Evolutionary conservation across 2,329 filamentous ascomycete genomes (phyloP).

Genomic region (Aspergillus candidus): DNA sequence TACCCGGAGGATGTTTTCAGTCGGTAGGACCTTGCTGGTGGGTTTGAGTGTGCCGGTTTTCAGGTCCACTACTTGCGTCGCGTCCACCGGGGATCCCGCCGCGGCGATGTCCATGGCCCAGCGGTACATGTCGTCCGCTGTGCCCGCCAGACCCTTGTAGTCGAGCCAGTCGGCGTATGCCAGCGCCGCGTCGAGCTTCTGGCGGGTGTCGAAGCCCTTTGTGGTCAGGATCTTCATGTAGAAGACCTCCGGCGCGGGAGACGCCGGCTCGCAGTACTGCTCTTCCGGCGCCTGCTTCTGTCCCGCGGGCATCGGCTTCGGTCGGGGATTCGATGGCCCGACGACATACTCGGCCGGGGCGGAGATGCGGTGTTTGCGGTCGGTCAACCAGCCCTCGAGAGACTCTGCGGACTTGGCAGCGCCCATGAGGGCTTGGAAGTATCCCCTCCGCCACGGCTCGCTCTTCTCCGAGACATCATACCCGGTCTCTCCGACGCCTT

Average conservation of each 20-base stretch:
- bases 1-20: slow-evolving; percentile 67
- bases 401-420: slow-evolving; percentile 72
- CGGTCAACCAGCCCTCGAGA: slow-evolving; percentile 70
- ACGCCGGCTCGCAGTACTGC: slow-evolving; percentile 67
- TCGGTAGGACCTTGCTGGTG: slow-evolving; percentile 50
- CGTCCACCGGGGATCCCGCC: slow-evolving; percentile 44
- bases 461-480: slow-evolving; percentile 69
- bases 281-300: slow-evolving; percentile 59
- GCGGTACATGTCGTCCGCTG: slow-evolving; percentile 65
- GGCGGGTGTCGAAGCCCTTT: slow-evolving; percentile 68
- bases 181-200: slow-evolving; percentile 74
- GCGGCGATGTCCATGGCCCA: slow-evolving; percentile 72
- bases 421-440: slow-evolving; percentile 75
- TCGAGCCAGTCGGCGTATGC: slow-evolving; percentile 81
- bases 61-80: slow-evolving; percentile 50
- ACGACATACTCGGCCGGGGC: slow-evolving; percentile 69
- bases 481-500: slow-evolving; percentile 51
- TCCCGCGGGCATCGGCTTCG: slow-evolving; percentile 63
- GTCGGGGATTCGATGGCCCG: slow-evolving; percentile 77
- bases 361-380: slow-evolving; percentile 59
- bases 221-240: slow-evolving; percentile 80
- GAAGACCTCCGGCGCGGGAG: slow-evolving; percentile 64
- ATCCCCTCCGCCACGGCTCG: slow-evolving; percentile 79
- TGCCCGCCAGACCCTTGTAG: slow-evolving; percentile 61
- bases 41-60: slow-evolving; percentile 60